Evolutionary conservation across 345 rosid species (phyloP).

Genomic region (Luvunga scandens): DNA sequence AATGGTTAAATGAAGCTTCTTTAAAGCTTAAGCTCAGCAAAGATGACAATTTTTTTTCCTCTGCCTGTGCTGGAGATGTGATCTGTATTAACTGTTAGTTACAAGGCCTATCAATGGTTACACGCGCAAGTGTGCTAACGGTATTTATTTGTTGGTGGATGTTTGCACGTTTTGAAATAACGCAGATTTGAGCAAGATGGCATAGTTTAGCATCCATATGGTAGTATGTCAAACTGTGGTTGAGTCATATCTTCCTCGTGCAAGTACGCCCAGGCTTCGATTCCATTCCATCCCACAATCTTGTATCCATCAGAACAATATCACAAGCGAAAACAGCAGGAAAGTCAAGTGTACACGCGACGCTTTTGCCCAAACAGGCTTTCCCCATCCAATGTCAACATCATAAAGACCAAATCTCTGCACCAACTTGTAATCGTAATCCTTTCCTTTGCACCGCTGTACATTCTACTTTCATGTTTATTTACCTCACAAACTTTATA

Average conservation of each 20-base stretch:
- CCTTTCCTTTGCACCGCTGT: neutral
- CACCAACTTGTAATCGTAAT: constrained; percentile 25
- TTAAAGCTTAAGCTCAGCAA: neutral
- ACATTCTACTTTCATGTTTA: constrained; percentile 1
- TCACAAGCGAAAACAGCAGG: neutral
- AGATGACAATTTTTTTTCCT: neutral
- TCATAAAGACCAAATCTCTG: constrained; percentile 20
- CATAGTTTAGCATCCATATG: too few relatives aligned
- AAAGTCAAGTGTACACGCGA: too few relatives aligned
- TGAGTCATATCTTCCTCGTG: constrained; percentile 22
- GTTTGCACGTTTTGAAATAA: too few relatives aligned
- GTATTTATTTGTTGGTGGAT: too few relatives aligned
- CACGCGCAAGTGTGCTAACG: too few relatives aligned
- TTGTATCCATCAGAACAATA: constrained; percentile 11
- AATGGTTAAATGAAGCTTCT: neutral
- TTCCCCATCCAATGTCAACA: constrained; percentile 36
- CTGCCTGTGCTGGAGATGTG: too few relatives aligned
- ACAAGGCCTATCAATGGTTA: too few relatives aligned
- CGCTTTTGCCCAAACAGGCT: constrained; percentile 20
- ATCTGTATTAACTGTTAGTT: too few relatives aligned
- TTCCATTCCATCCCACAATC: constrained; percentile 16
- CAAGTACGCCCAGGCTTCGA: constrained; percentile 25
- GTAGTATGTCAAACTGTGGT: neutral
- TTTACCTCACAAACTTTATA: neutral
- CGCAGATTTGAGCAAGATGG: too few relatives aligned